Base-by-base conservation (phyloP, 2,329 filamentous ascomycete species). In the Pyrenophora teres region DNA sequence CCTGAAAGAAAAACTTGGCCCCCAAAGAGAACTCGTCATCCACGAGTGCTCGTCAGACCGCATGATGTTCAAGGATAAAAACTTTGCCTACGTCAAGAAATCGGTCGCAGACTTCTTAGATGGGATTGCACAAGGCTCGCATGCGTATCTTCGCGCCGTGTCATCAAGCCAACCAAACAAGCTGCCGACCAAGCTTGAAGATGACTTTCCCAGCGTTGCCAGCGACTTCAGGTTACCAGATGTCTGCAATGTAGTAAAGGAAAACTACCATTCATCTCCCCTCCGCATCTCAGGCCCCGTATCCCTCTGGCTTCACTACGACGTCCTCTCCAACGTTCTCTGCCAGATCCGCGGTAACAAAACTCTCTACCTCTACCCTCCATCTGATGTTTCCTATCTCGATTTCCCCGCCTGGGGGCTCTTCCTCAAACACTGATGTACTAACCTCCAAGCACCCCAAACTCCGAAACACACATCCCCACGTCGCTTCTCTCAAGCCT, bases 241-340 rank as follows among this genome's bases (percentile, higher is more conserved):
- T 3, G 45, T 64, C 4, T 61, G 60, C 19, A 40, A 52, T 5
- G 13, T 46, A 12, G 84, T 90, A 3, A 52, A 50, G 4, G 76
- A 86, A n/a, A 84, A 85, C 55, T 73, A 83, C 3, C 91, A 95
- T 68, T 93, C 88, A 69, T 92, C 89, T 2, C 87, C 92, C 0
- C 75, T 96, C 19, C 83, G 91, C 16, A 86, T 96, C 53, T 93
- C 89, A 3, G 90, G 90, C 0, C 84, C 84, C 1, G 88, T 93
- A 9, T 88, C 86, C 35, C 89, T 96, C 83, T 96, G 92, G 92
- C 79, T 96, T 27, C 90, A 95, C 73, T 95, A 94, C 76, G 90
- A 95, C 74, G 90, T 94, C 13, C 92, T 95, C 82, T 89, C 90
- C 42, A 96, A 96, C 64, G 80, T 96, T 3, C 87, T 94, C 54